Evolutionary conservation across 768 basidiomycete genomes (phyloP).

Genomic region (Lenzites betulinus): DNA sequence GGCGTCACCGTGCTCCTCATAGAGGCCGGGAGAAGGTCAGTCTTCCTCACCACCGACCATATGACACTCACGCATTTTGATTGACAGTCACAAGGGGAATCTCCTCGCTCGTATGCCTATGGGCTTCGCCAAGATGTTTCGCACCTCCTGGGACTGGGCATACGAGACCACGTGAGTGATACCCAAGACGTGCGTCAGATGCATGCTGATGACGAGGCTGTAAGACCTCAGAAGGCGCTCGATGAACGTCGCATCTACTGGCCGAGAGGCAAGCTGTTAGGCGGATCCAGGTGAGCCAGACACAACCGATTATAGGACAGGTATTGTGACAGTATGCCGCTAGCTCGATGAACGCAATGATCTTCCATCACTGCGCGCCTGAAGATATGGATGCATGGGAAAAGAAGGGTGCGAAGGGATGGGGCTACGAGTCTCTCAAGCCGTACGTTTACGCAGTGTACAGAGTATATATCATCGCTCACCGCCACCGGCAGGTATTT

Average conservation of each 20-base stretch:
- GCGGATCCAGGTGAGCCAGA: constrained; percentile 27
- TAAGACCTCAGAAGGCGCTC: constrained; percentile 22
- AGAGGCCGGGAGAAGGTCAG: constrained; percentile 60
- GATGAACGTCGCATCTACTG: constrained; percentile 23
- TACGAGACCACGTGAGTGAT: constrained; percentile 19
- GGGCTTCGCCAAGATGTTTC: constrained; percentile 39
- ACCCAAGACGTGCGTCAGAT: neutral
- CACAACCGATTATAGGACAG: too few relatives aligned
- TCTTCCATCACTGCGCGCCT: constrained; percentile 28
- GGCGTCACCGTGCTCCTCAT: constrained; percentile 51
- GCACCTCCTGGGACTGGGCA: constrained; percentile 45
- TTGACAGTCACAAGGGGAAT: constrained; percentile 15
- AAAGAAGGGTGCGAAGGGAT: constrained; percentile 22
- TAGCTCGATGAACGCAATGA: constrained; percentile 29
- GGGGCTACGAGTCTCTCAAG: constrained; percentile 27
- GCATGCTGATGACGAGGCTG: neutral
- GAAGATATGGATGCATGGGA: constrained; percentile 30
- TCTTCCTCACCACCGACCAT: neutral
- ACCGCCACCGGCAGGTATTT: constrained; percentile 24
- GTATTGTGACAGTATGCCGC: neutral
- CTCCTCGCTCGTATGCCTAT: constrained; percentile 22
- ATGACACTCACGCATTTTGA: neutral
- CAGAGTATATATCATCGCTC: neutral
- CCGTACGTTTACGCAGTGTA: neutral
- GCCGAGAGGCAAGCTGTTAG: constrained; percentile 29